Base-by-base conservation (phyloP, 352 stramenopile genomes). In the Globisporangium paddicum region DNA sequence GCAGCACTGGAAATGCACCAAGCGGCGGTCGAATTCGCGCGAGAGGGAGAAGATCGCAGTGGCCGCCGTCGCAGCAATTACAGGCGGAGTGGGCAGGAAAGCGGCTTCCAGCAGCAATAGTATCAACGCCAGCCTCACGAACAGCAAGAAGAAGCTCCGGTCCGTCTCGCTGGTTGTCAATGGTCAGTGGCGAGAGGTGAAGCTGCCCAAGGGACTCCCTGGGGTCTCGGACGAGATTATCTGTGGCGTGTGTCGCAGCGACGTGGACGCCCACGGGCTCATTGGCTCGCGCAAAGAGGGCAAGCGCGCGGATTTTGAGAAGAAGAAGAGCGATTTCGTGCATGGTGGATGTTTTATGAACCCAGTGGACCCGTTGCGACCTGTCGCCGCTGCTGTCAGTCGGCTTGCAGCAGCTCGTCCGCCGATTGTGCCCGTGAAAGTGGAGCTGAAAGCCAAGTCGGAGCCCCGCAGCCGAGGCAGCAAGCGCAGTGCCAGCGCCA, bases 1-100 rank as follows among this genome's bases (percentile, higher is more conserved):
- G 19, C 79, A 89, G 55, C 85, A 94, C 59, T 94, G 85, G 85
- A 78, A 73, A 52, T 94, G 85, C 50, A 89, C 81, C 2, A 90
- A 86, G 63, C 82, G 74, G 8, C 72, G 62, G 23, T 77, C 73
- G 4, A 77, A 53, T 19, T 56, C 55, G 0, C 60, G 60, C 16
- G 60, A 47, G 45, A 49, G 50, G 60, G 66, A 46, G 64, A 82
- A 38, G 21, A 38, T 66, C 37, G 52, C 60, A 14, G 45, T 63
- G 55, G 47, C 30, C 32, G 28, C 60, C 67, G 50, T 48, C 30
- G 21, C 64, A 63, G 55, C 41, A 50, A 19, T 41, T 52, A 21
- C 11, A 14, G 35, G 10, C 7, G 25, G 13, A 32, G 18, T n/a
- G 19, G 19, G 41, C n/a, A 54, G 38, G 47, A 38, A 37, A 28